phyloP scores from a whole-genome alignment of 768 basidiomycete species.

The Leccinum boreale region DNA sequence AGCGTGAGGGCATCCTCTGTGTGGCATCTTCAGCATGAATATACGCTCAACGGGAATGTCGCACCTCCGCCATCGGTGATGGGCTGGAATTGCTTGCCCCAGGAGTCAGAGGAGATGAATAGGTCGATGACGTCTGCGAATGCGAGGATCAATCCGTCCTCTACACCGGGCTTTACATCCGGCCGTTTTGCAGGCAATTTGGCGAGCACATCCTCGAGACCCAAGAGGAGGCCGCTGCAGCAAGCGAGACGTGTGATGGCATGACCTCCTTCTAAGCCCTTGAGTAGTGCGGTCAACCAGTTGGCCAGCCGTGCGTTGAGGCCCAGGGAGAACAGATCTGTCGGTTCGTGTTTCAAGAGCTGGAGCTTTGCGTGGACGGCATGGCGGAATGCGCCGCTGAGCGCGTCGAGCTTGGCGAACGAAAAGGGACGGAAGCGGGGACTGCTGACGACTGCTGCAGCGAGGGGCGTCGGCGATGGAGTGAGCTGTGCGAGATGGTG shows the following conservation, averaged over 20 bases:
- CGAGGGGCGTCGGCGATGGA: conserved; percentile 32
- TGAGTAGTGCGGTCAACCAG: conserved; percentile 52
- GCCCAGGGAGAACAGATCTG: conserved; percentile 31
- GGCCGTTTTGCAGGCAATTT: conserved; percentile 27
- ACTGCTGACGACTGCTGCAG: conserved; percentile 31
- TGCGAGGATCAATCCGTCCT: conserved; percentile 66
- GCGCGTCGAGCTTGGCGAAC: conserved; percentile 25
- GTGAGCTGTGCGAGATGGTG: conserved; percentile 28
- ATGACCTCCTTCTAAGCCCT: conserved; percentile 65
- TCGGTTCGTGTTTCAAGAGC: conserved; percentile 28
- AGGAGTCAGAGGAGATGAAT: conserved; percentile 43
- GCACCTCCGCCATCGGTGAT: conserved; percentile 42
- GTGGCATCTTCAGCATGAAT: conserved; percentile 7
- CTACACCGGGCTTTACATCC: conserved; percentile 42
- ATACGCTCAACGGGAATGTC: conserved; percentile 5
- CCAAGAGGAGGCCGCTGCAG: conserved; percentile 61
- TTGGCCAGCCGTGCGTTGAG: conserved; percentile 39
- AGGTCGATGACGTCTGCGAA: conserved; percentile 73
- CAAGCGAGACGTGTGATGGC: conserved; percentile 60
- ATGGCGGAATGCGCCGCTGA: conserved; percentile 28
- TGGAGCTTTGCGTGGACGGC: conserved; percentile 30
- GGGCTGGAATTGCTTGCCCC: conserved; percentile 71
- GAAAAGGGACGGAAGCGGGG: conserved; percentile 31
- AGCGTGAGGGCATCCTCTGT: conserved; percentile 42
- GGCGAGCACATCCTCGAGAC: conserved; percentile 51